Base-by-base conservation (phyloP, 2,329 filamentous ascomycete genomes). In the Calonectria henricotiae region DNA sequence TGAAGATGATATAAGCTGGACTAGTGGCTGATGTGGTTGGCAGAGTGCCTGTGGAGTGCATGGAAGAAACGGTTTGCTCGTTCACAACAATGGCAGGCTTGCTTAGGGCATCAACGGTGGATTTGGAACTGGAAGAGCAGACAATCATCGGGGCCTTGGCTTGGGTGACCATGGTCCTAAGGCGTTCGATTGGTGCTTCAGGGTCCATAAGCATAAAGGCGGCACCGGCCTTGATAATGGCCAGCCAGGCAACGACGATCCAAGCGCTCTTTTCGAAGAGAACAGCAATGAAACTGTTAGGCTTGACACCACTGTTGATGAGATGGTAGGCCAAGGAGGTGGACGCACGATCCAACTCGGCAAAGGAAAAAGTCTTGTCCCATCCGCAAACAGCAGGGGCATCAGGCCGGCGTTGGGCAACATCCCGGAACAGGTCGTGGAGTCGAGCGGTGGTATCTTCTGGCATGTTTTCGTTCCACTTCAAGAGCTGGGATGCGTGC, bases 211-310 rank as follows among this genome's bases (percentile, higher is more conserved):
- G 51, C 51, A 58, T 58, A 25, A 58, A 58, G 51, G 32, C 51
- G 25, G 51, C 51, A 13, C 51, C 51, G 12, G 51, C 2, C 20
- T 58, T 58, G 3, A 58, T 17, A 39, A 58, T 58, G 11, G 51
- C 51, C 11, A 58, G 12, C 51, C 51, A 58, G 20, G 51, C n/a
- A n/a, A 58, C 51, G 13, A 58, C 51, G 13, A 58, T 58, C 51
- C 51, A 58, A 39, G 51, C 51, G 32, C 51, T 58, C 51, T 58
- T 58, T 37, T 58, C 51, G 13, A 58, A 58, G 13, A 58, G 51
- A 11, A 58, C 32, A 27, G 51, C 51, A 5, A 58, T 41, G 32
- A 39, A 82, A 12, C 82, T 80, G 5, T 80, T 78, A 0, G 78
- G 60, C 43, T 46, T 47, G 43, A 62, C 60, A 23, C 60, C 60